These are phyloP conservation scores for Neurospora sp. DNA, from an alignment of 495 filamentous ascomycete genomes.

Conservation along the genomic window DNA sequence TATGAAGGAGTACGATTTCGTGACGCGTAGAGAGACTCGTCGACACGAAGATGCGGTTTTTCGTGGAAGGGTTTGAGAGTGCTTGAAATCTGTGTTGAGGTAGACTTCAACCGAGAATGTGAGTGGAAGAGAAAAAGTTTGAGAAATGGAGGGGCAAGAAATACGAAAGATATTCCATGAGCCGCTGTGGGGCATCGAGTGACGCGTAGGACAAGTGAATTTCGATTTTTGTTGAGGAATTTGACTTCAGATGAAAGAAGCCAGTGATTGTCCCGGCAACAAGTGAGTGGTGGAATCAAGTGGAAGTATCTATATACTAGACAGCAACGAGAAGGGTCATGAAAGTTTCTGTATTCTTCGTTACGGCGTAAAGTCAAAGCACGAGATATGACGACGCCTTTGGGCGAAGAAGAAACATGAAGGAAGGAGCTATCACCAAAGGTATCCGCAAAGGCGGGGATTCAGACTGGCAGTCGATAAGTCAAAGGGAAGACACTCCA, in stretches of 20 bases:
- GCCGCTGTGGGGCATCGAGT: not conserved
- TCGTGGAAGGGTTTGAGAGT: too few species aligned
- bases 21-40: too few species aligned
- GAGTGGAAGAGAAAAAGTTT: not conserved
- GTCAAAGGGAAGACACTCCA: not conserved
- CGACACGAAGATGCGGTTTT: too few species aligned
- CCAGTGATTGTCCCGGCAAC: not conserved
- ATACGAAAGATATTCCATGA: not conserved
- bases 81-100: too few species aligned
- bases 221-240: not conserved
- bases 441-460: not conserved
- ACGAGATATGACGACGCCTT: too few species aligned
- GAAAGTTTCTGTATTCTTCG: not conserved
- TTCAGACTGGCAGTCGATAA: not conserved
- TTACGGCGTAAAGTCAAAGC: not conserved
- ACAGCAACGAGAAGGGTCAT: not conserved
- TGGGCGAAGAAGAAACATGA: not conserved
- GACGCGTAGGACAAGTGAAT: not conserved
- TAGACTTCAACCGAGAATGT: too few species aligned
- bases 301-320: not conserved
- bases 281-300: not conserved
- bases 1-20: too few species aligned
- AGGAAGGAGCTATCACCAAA: not conserved
- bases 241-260: not conserved
- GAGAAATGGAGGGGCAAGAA: not conserved